phyloP scores from a whole-genome alignment of 2,329 filamentous ascomycete species.

The Blastomyces parvus region DNA sequence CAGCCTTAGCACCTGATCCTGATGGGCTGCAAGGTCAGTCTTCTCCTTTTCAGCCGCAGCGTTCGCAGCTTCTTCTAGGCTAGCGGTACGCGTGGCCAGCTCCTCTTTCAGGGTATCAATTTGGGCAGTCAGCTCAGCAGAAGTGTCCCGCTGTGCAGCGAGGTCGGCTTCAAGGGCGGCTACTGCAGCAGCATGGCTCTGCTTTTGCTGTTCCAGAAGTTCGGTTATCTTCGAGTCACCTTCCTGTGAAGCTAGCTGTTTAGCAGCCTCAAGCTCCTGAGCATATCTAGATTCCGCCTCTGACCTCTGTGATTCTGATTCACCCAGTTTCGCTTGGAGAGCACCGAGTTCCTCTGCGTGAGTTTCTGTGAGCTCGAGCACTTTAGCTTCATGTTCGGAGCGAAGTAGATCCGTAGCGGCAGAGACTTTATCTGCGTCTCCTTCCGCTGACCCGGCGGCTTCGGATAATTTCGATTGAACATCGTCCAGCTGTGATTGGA shows the following conservation, averaged over 20 bases:
- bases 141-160: constrained; percentile 11
- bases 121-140: constrained; percentile 12
- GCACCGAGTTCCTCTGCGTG: constrained; percentile 15
- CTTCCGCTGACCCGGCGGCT: constrained; percentile 11
- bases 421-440: constrained; percentile 8
- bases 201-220: constrained; percentile 31
- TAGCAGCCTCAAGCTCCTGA: constrained; percentile 32
- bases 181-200: constrained; percentile 26
- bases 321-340: constrained; percentile 29
- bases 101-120: constrained; percentile 14
- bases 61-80: constrained; percentile 23
- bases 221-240: constrained; percentile 29
- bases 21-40: constrained; percentile 20
- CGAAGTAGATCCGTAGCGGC: constrained; percentile 8
- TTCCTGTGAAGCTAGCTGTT: constrained; percentile 27
- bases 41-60: constrained; percentile 26
- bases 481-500: constrained; percentile 15
- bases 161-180: constrained; percentile 16
- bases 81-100: constrained; percentile 24
- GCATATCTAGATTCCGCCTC: constrained; percentile 30
- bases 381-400: constrained; percentile 16
- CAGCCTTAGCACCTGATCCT: constrained; percentile 16
- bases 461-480: constrained; percentile 12
- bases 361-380: constrained; percentile 12
- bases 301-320: constrained; percentile 29